Conservation (phyloP, 2,329 filamentous ascomycete species). For the Neoscytalidium dimidiatum region DNA sequence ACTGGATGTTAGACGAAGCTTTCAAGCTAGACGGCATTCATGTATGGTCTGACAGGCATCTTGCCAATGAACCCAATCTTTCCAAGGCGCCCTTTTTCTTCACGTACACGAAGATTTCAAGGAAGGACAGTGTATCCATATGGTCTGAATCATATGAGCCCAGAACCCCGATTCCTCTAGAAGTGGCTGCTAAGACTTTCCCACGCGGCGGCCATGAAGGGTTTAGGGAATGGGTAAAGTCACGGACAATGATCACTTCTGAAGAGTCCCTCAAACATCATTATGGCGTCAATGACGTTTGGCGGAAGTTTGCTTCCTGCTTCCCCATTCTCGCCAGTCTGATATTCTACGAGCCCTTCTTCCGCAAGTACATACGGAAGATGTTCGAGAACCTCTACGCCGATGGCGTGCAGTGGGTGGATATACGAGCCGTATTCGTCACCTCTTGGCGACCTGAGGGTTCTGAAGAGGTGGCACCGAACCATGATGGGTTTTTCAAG, state of each 20-base stretch:
- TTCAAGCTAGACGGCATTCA: conserved; percentile 74
- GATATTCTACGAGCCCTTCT: conserved; percentile 89
- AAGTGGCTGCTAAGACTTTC: conserved; percentile 69
- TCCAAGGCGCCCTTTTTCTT: conserved; percentile 63
- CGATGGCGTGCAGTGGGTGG: conserved; percentile 84
- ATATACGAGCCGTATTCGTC: conserved; percentile 75
- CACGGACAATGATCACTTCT: conserved; percentile 69
- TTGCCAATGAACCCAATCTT: conserved; percentile 57
- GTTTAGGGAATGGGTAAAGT: conserved; percentile 77
- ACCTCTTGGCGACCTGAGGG: conserved; percentile 68
- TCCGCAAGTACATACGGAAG: conserved; percentile 70
- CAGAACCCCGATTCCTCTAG: conserved; percentile 59
- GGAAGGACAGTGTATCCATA: conserved; percentile 51
- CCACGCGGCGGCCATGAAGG: conserved; percentile 69
- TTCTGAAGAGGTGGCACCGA: conserved; percentile 64
- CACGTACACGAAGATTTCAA: conserved; percentile 39
- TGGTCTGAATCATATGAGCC: conserved; percentile 68
- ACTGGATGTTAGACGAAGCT: conserved; percentile 73
- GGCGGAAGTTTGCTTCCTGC: conserved; percentile 75
- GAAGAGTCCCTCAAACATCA: conserved; percentile 78
- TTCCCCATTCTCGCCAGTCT: conserved; percentile 75
- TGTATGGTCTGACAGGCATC: conserved; percentile 60
- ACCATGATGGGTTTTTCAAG: conserved; percentile 69
- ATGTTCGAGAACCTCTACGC: conserved; percentile 71
- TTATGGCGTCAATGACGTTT: conserved; percentile 80